phyloP scores from a whole-genome alignment of 2,329 filamentous ascomycete genomes.

The Colletotrichum sansevieriae region DNA sequence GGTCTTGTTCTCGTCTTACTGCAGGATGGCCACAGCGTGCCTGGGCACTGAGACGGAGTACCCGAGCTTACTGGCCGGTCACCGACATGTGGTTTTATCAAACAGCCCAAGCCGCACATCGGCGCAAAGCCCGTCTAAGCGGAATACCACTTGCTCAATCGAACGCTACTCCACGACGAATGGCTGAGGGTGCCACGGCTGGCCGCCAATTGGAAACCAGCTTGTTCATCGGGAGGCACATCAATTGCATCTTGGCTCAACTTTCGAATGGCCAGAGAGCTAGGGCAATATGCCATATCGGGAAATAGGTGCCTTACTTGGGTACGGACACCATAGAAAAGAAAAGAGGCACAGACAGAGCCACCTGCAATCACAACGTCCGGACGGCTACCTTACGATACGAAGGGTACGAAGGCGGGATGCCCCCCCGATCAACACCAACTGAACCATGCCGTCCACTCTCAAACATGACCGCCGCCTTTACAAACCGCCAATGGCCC shows the following conservation, averaged over 20 bases:
- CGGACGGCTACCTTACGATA: neutral
- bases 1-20: neutral
- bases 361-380: neutral
- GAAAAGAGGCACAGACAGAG: neutral
- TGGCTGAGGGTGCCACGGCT: neutral
- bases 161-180: neutral
- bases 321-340: neutral
- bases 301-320: constrained; percentile 6
- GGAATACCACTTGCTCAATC: constrained; percentile 7
- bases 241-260: constrained; percentile 8
- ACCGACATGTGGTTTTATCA: neutral
- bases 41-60: neutral
- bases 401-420: neutral
- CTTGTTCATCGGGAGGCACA: constrained; percentile 4
- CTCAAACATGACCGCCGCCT: constrained; percentile 8
- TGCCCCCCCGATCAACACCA: constrained; percentile 8
- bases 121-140: constrained; percentile 14
- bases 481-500: constrained; percentile 2
- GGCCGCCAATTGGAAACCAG: constrained; percentile 10
- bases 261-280: constrained; percentile 1
- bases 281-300: constrained; percentile 16
- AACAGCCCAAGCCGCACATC: neutral
- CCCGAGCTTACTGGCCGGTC: neutral
- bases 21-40: neutral
- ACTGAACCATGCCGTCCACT: neutral